A percentile compares a stretch with the other conserved stretches of the same genome.
Conservation (phyloP, 2,329 filamentous ascomycete species). For the Aspergillus cejpii region DNA sequence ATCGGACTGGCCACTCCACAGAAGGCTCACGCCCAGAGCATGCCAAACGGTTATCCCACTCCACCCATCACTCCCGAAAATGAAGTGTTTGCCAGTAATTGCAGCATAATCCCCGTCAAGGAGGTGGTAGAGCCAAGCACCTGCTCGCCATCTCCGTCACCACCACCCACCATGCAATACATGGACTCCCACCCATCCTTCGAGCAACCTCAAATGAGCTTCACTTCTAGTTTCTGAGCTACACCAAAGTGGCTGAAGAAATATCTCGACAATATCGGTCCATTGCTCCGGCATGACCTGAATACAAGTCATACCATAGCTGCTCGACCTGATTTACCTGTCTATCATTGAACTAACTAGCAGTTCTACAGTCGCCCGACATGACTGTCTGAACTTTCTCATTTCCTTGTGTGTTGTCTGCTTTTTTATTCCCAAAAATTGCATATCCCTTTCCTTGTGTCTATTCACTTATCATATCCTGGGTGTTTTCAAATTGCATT, state of each 20-base stretch:
- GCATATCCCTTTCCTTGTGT: slow-evolving; percentile 33
- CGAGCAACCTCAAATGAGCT: slow-evolving; percentile 30
- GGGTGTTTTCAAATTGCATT: slow-evolving; percentile 31
- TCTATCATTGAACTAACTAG: slow-evolving; percentile 6
- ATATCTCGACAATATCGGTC: slow-evolving; percentile 6
- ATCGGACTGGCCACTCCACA: slow-evolving; percentile 41
- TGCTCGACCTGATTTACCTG: slow-evolving; percentile 10
- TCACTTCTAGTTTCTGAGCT: slow-evolving; percentile 29
- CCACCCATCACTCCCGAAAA: slow-evolving; percentile 45
- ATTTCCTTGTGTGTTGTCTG: slow-evolving; percentile 22
- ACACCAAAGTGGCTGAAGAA: slow-evolving; percentile 2
- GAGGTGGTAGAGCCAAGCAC: slow-evolving; percentile 20
- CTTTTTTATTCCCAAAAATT: slow-evolving; percentile 30
- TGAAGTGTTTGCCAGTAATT: slow-evolving; percentile 35
- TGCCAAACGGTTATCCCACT: slow-evolving; percentile 43
- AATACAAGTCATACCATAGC: not conserved
- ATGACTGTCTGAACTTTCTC: slow-evolving; percentile 1
- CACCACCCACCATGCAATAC: slow-evolving; percentile 34
- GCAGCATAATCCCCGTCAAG: slow-evolving; percentile 30
- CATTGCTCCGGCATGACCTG: not conserved
- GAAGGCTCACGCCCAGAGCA: slow-evolving; percentile 33
- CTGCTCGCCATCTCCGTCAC: slow-evolving; percentile 36
- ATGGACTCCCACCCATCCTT: slow-evolving; percentile 32
- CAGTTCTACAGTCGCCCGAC: not conserved
- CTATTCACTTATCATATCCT: slow-evolving; percentile 25